Conservation (phyloP, 2,329 filamentous ascomycete species). For the Neofusicoccum sp. region DNA sequence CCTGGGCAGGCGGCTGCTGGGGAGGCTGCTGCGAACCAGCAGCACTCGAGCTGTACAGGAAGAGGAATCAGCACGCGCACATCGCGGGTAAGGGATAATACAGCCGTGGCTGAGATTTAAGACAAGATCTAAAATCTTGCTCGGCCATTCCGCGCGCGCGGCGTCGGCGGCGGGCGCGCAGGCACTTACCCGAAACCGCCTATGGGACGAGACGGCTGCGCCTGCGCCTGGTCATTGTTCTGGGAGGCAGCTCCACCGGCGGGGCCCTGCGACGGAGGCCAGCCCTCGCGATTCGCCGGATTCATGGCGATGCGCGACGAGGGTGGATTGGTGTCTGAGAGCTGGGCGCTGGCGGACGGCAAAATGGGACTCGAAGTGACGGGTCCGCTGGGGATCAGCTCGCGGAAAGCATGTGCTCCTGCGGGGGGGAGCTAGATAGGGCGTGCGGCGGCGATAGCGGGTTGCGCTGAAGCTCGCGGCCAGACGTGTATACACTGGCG, state of each 20-base stretch:
- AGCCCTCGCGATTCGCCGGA: conserved; percentile 41
- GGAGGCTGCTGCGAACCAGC: conserved; percentile 30
- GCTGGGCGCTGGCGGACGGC: background rate
- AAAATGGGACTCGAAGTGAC: conserved; percentile 1
- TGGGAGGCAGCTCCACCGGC: conserved; percentile 49
- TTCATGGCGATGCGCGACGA: conserved; percentile 30
- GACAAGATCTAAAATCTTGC: background rate
- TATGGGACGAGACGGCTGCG: conserved; percentile 33
- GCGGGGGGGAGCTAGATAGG: background rate
- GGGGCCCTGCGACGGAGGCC: conserved; percentile 45
- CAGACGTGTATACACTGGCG: conserved; percentile 11
- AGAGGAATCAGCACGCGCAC: background rate
- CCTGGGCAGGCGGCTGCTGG: conserved; percentile 37
- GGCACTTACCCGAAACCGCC: conserved; percentile 34
- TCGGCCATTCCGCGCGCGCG: background rate
- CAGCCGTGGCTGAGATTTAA: background rate
- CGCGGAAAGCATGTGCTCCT: conserved; percentile 12
- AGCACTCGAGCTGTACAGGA: conserved; percentile 29
- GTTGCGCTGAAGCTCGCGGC: conserved; percentile 11
- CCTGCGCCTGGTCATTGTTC: conserved; percentile 35
- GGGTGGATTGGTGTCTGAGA: background rate
- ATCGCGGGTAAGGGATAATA: background rate
- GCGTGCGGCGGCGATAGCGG: background rate
- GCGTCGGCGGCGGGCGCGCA: background rate
- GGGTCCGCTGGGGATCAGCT: conserved; percentile 3